Evolutionary conservation across 2,329 filamentous ascomycete species (phyloP).

Genomic region (Stemphylium lycopersici): DNA sequence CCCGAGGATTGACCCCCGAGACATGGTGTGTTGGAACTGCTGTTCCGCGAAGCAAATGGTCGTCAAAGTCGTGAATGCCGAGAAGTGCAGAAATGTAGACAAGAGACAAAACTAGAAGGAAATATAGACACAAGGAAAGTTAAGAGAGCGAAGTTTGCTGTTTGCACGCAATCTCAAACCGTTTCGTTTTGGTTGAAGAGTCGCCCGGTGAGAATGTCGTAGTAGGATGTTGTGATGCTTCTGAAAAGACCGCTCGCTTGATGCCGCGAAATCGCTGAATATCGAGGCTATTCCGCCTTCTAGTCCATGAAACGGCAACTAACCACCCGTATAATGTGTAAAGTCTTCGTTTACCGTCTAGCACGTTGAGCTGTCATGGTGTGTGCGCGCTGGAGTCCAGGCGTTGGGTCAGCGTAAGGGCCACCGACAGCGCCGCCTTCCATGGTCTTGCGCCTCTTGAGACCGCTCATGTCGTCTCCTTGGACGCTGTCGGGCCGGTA

Average conservation of each 20-base stretch:
- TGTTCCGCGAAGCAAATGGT: constrained; percentile 36
- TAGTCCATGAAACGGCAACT: constrained; percentile 32
- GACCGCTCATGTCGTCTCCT: constrained; percentile 64
- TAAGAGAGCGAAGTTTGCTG: constrained; percentile 19
- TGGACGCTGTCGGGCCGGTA: constrained; percentile 65
- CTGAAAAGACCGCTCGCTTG: constrained; percentile 25
- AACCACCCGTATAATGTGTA: constrained; percentile 25
- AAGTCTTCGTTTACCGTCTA: constrained; percentile 33
- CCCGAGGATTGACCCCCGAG: constrained; percentile 40
- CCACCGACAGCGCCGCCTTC: constrained; percentile 51
- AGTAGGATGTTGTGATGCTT: constrained; percentile 18
- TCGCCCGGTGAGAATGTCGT: constrained; percentile 61
- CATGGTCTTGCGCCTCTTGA: constrained; percentile 82
- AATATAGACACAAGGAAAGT: constrained; percentile 42
- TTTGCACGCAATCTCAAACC: constrained; percentile 6
- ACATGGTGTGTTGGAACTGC: constrained; percentile 30
- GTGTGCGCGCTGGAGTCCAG: constrained; percentile 42
- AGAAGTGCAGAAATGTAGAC: constrained; percentile 37
- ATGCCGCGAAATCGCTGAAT: constrained; percentile 26
- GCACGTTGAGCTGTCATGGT: constrained; percentile 38
- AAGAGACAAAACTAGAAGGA: constrained; percentile 40
- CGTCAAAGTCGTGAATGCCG: constrained; percentile 47
- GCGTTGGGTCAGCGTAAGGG: constrained; percentile 41
- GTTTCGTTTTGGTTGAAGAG: constrained; percentile 46
- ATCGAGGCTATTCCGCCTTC: constrained; percentile 28